These are phyloP conservation scores for Kluyveromyces nonfermentans DNA, from an alignment of 805 yeast species.

Conservation along the genomic window DNA sequence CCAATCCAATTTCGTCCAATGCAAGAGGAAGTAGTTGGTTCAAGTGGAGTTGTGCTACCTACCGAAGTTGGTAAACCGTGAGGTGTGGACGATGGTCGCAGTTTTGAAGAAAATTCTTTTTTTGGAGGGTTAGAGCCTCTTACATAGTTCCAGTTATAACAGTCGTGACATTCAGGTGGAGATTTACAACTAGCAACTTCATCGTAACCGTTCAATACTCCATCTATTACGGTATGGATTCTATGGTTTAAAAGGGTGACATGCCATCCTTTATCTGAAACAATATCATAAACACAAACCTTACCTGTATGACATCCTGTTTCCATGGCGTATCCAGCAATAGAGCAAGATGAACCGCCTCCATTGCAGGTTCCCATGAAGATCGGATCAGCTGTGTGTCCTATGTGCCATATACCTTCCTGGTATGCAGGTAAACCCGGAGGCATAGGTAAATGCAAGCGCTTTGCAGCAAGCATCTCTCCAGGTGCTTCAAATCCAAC, in stretches of 20 bases:
- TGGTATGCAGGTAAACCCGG: conserved; percentile 74
- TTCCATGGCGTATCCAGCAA: conserved; percentile 96
- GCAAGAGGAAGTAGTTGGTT: conserved; percentile 19
- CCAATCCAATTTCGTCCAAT: conserved; percentile 30
- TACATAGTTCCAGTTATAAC: conserved; percentile 80
- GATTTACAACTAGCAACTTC: conserved; percentile 63
- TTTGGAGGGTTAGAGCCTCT: conserved; percentile 29
- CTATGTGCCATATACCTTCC: conserved; percentile 90
- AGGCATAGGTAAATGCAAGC: conserved; percentile 86
- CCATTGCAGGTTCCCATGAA: conserved; percentile 96
- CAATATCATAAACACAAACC: conserved; percentile 83
- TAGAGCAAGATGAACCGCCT: conserved; percentile 76
- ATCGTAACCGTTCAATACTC: conserved; percentile 61
- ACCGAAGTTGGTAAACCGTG: conserved; percentile 7
- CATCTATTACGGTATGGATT: conserved; percentile 83
- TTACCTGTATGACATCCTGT: conserved; percentile 88
- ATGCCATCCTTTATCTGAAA: conserved; percentile 83
- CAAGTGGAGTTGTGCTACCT: conserved; percentile 9
- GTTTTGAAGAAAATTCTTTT: conserved; percentile 3
- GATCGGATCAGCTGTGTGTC: conserved; percentile 95
- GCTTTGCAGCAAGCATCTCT: conserved; percentile 68
- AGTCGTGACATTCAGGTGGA: conserved; percentile 82
- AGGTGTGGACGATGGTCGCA: not conserved
- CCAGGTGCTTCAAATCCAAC: conserved; percentile 94
- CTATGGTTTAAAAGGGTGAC: conserved; percentile 82